Evolutionary conservation across 257 asterid species (phyloP).

Genomic region (Solanum etuberosum): DNA sequence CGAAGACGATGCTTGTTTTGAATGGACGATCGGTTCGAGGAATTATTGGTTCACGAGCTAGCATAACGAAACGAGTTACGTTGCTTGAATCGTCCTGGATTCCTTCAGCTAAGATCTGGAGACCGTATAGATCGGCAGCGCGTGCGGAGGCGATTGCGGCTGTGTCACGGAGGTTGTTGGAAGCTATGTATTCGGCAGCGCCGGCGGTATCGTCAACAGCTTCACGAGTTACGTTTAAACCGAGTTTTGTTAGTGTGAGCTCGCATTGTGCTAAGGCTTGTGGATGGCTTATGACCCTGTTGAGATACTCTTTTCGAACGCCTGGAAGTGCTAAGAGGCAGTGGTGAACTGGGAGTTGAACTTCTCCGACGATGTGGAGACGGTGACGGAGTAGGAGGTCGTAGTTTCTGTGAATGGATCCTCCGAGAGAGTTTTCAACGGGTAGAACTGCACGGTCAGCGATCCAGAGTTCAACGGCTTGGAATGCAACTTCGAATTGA

Average conservation of each 20-base stretch:
- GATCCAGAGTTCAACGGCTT: conserved; percentile 84
- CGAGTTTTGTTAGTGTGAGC: conserved; percentile 55
- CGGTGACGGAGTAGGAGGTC: conserved; percentile 96
- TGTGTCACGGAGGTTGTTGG: conserved; percentile 53
- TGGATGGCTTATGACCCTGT: conserved; percentile 77
- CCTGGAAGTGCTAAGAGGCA: conserved; percentile 82
- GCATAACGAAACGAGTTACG: conserved; percentile 82
- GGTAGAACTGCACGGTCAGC: conserved; percentile 88
- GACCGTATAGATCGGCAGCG: conserved; percentile 74
- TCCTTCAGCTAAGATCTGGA: conserved; percentile 49
- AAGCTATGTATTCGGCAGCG: conserved; percentile 68
- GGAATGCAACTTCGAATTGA: conserved; percentile 84
- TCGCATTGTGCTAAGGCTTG: conserved; percentile 88
- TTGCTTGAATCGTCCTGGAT: conserved; percentile 76
- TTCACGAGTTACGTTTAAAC: conserved; percentile 53
- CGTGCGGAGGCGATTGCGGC: conserved; percentile 88
- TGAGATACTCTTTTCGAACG: conserved; percentile 38
- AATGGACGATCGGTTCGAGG: conserved; percentile 84
- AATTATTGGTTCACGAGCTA: conserved; percentile 78
- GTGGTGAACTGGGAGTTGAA: conserved; percentile 82
- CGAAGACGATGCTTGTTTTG: conserved; percentile 86
- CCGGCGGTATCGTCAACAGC: conserved; percentile 89
- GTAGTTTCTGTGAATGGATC: conserved; percentile 84
- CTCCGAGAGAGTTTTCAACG: conserved; percentile 86
- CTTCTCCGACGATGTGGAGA: conserved; percentile 94